phyloP scores from a whole-genome alignment of 352 stramenopile genomes.

The Thalassiosira hispida region DNA sequence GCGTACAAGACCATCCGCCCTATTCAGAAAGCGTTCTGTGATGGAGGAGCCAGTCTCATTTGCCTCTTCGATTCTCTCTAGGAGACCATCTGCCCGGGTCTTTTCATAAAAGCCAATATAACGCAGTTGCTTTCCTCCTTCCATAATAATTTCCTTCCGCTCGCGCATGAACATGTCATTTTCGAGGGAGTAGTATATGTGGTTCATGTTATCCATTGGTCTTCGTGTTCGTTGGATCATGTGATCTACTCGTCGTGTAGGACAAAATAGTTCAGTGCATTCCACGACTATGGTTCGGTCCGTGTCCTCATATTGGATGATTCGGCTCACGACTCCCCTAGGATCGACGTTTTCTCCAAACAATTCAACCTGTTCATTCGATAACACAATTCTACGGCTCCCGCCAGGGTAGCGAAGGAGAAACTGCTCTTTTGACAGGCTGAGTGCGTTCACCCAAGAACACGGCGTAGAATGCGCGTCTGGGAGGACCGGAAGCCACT shows the following conservation, averaged over 20 bases:
- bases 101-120: slow-evolving; percentile 16
- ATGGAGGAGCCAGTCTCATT: slow-evolving; percentile 9
- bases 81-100: slow-evolving; percentile 16
- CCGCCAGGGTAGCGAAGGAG: slow-evolving; percentile 89
- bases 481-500: slow-evolving; percentile 92
- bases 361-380: slow-evolving; percentile 91
- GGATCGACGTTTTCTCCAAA: slow-evolving; percentile 90
- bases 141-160: slow-evolving; percentile 1
- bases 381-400: slow-evolving; percentile 87
- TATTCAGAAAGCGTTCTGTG: slow-evolving; percentile 30
- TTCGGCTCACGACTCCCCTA: slow-evolving; percentile 87
- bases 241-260: slow-evolving; percentile 23
- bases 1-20: slow-evolving; percentile 20
- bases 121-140: neutral
- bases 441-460: slow-evolving; percentile 88
- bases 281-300: slow-evolving; percentile 86
- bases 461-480: slow-evolving; percentile 85
- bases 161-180: slow-evolving; percentile 10
- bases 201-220: slow-evolving; percentile 24
- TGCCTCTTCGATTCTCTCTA: slow-evolving; percentile 26
- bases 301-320: slow-evolving; percentile 88
- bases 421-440: slow-evolving; percentile 85
- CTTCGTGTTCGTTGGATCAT: slow-evolving; percentile 38
- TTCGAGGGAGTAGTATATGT: slow-evolving; percentile 26
- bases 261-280: slow-evolving; percentile 87